These are phyloP conservation scores for Dendryphion nanum DNA, from an alignment of 2,329 filamentous ascomycete genomes.

Conservation along the genomic window DNA sequence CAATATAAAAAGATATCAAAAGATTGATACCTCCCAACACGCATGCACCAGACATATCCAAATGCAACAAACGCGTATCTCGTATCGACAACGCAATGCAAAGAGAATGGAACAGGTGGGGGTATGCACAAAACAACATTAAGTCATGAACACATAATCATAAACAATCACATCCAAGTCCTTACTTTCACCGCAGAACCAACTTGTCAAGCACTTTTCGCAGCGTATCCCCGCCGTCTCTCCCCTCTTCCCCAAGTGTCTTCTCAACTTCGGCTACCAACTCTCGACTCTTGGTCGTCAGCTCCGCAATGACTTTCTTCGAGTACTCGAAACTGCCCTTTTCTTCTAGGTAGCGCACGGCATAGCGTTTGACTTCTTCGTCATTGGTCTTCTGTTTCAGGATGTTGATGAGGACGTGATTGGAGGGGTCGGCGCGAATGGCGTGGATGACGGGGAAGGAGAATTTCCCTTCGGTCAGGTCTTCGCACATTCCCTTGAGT, in stretches of 20 bases:
- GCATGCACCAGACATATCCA: no score
- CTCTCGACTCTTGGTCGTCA: conserved; percentile 44
- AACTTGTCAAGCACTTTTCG: conserved; percentile 43
- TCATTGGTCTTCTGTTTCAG: conserved; percentile 85
- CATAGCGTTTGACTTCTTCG: conserved; percentile 86
- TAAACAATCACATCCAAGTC: no score
- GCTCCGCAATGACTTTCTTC: conserved; percentile 53
- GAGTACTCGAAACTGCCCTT: conserved; percentile 91
- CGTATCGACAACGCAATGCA: no score
- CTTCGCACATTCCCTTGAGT: conserved; percentile 93
- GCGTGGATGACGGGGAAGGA: conserved; percentile 94
- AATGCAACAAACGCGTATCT: no score
- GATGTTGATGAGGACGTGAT: conserved; percentile 85
- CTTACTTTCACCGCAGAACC: conserved; percentile 29
- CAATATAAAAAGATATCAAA: no score
- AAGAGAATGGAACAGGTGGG: no score
- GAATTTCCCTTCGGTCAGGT: conserved; percentile 96
- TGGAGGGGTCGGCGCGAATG: conserved; percentile 72
- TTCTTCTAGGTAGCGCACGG: conserved; percentile 84
- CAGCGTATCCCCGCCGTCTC: conserved; percentile 40
- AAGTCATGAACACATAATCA: no score
- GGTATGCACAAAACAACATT: no score
- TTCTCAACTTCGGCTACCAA: conserved; percentile 43
- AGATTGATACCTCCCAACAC: no score
- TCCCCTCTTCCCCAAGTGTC: conserved; percentile 36